phyloP scores from a whole-genome alignment of 257 asterid species.

The Capsicum pubescens region DNA sequence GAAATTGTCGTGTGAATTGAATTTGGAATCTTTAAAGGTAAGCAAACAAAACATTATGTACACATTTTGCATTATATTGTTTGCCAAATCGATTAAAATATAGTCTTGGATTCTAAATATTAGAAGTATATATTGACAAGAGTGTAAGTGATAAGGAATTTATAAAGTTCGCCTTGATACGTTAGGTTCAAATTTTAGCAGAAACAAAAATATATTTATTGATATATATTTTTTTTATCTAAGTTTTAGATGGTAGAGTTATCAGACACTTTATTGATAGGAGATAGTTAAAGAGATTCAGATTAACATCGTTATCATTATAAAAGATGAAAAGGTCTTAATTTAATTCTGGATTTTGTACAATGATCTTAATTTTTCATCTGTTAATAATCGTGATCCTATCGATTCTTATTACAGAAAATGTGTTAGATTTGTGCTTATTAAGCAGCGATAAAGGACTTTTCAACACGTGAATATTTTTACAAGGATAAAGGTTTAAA shows the following conservation, averaged over 20 bases:
- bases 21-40: neutral
- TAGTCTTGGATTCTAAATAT: neutral
- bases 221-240: neutral
- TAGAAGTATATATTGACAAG: neutral
- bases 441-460: no score
- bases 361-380: neutral
- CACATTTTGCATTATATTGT: slow-evolving; percentile 6
- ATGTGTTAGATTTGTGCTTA: neutral
- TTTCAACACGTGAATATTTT: no score
- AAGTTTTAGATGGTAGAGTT: no score
- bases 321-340: neutral
- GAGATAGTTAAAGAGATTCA: no score
- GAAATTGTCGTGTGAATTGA: neutral
- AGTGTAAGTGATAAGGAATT: neutral
- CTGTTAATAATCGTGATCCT: neutral
- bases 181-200: neutral
- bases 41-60: neutral
- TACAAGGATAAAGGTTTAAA: no score
- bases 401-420: neutral
- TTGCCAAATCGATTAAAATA: neutral
- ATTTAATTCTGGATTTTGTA: neutral
- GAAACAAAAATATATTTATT: neutral
- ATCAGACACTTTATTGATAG: no score
- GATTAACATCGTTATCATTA: neutral
- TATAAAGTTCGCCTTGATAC: neutral